Conservation (phyloP, 2,329 filamentous ascomycete species). For the Fusarium devonianum region DNA sequence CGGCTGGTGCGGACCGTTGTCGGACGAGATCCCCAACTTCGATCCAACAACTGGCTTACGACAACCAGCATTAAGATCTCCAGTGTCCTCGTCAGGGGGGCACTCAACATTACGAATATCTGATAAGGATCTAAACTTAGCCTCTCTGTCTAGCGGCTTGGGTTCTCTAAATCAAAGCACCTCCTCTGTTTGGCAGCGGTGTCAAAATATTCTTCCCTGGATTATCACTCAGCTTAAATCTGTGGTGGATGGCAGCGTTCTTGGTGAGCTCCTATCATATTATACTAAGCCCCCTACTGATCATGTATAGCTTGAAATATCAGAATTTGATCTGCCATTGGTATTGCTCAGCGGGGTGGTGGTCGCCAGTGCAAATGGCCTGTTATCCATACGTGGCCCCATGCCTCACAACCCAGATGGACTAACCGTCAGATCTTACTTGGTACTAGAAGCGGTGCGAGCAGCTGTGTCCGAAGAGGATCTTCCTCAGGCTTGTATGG, state of each 20-base stretch:
- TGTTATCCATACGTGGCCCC: conserved; percentile 50
- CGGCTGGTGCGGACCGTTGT: conserved; percentile 11
- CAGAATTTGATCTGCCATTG: conserved; percentile 55
- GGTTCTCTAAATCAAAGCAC: conserved; percentile 51
- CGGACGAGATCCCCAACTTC: conserved; percentile 9
- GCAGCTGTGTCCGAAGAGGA: conserved; percentile 41
- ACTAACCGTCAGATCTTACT: conserved; percentile 52
- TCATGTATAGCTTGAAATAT: conserved; percentile 34
- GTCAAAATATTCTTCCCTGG: conserved; percentile 42
- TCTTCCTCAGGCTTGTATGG: conserved; percentile 47
- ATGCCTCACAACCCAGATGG: conserved; percentile 50
- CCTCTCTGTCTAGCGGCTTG: too few species aligned
- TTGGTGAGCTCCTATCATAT: conserved; percentile 20
- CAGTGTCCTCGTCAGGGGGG: conserved; percentile 5
- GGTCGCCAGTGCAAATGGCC: conserved; percentile 49
- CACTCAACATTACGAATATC: conserved; percentile 11
- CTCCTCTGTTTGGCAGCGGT: conserved; percentile 41
- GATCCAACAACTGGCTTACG: conserved; percentile 21
- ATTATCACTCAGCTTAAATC: conserved; percentile 38
- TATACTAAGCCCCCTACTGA: conserved; percentile 1
- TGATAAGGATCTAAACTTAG: conserved; percentile 8
- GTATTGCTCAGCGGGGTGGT: conserved; percentile 49
- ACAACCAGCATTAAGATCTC: conserved; percentile 13
- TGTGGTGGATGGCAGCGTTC: conserved; percentile 34
- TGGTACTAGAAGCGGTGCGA: conserved; percentile 52